Evolutionary conservation across 768 basidiomycete genomes (phyloP), one percentile per base, ranked within the genome.

Genomic region (Coprinopsis cinerea): DNA sequence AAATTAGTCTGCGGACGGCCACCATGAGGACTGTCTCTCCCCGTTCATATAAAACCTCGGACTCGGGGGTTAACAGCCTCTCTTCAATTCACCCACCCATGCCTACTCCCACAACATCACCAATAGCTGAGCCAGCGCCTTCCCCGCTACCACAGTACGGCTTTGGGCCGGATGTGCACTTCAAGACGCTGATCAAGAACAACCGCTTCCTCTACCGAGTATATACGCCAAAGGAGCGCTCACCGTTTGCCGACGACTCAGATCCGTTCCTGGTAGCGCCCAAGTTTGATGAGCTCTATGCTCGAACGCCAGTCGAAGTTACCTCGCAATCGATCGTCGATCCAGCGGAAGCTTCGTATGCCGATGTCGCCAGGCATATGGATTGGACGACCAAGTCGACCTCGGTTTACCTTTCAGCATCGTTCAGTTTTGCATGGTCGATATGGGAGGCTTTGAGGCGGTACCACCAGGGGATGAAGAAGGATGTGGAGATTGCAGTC

Each of bases 151-250:
- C 87, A 47, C 88, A 87, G 63, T 83, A 83, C 58, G 86, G 87
- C 46, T 88, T 88, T 61, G 77, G 81, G 36, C 60, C 76, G 36
- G 78, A 83, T 55, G 66, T 76, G 61, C 70, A 79, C 36, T 89
- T 89, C 60, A 75, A 78, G 46, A 68, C 66, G 28, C 76, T 90
- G 37, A 65, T 83, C 55, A 67, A 75, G 47, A 70, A 74, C 47
- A 89, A 88, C 61, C 80, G 77, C 27, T 88, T 87, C 66, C 75
- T 90, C 57, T 90, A 85, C 70, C 85, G 88, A 36, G 79, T 90
- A 13, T 82, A 89, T 61, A 88, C 86, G 28, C 87, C 87, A 24
- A 85, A 81, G 60, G 72, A 76, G 49, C 72, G 67, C 36, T 76
- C 78, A 1, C 76, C 76, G 17, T 74, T 75, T 56, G 67, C 71